phyloP scores from a whole-genome alignment of 1,284 basidiomycete species.

The Anthracocystis walkeri region DNA sequence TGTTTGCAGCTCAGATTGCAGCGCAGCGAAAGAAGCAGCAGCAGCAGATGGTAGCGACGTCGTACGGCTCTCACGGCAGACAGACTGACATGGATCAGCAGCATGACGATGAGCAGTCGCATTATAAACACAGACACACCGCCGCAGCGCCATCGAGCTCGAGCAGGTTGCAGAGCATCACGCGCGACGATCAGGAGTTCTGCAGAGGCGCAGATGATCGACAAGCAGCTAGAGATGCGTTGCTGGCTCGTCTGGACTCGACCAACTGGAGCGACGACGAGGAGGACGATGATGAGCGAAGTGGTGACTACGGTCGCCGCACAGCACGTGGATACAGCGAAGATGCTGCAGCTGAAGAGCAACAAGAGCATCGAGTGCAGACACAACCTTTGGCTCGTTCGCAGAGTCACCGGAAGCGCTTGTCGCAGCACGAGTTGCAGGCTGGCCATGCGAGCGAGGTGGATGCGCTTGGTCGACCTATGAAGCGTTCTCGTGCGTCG shows the following conservation, averaged over 20 bases:
- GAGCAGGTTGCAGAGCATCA: constrained; percentile 14
- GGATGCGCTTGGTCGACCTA: constrained; percentile 28
- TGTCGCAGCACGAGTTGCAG: constrained; percentile 27
- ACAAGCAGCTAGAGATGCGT: constrained; percentile 25
- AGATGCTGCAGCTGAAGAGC: constrained; percentile 3
- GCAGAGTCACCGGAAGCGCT: constrained; percentile 26
- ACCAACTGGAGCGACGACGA: constrained; percentile 57
- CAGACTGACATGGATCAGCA: too few species aligned
- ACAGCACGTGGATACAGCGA: constrained; percentile 14
- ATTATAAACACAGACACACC: not conserved
- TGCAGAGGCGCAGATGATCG: constrained; percentile 1
- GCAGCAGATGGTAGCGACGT: not conserved
- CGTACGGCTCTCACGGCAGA: not conserved
- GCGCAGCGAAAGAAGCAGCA: constrained; percentile 13
- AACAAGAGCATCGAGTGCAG: constrained; percentile 7
- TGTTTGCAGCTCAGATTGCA: constrained; percentile 40
- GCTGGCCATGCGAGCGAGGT: constrained; percentile 22
- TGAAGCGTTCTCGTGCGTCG: constrained; percentile 39
- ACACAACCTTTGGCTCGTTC: constrained; percentile 1
- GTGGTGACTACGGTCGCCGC: constrained; percentile 1
- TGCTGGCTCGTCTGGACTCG: constrained; percentile 46
- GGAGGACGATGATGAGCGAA: constrained; percentile 21
- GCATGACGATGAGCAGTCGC: not conserved
- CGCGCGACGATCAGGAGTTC: not conserved
- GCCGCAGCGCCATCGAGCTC: constrained; percentile 18